Evolutionary conservation across 2,329 filamentous ascomycete species (phyloP).

Genomic region (Diaporthe ampelina): DNA sequence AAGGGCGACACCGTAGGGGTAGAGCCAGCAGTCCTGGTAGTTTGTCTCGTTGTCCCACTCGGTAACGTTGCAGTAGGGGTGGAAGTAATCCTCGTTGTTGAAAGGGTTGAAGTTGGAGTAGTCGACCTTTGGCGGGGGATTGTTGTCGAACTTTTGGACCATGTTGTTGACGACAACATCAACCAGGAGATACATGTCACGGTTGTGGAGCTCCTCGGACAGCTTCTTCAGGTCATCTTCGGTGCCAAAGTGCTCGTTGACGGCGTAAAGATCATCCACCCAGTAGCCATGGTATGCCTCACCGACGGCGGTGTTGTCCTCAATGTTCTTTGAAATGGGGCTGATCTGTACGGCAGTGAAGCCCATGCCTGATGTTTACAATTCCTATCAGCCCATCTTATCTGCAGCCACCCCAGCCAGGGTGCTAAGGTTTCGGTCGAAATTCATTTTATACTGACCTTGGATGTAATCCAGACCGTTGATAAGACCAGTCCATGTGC

Average conservation of each 20-base stretch:
- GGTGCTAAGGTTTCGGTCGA: background rate
- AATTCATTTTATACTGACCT: slow-evolving; percentile 46
- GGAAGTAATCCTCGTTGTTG: slow-evolving; percentile 70
- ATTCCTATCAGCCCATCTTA: slow-evolving; percentile 15
- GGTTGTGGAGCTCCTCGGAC: slow-evolving; percentile 56
- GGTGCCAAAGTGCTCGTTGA: slow-evolving; percentile 73
- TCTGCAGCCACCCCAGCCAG: slow-evolving; percentile 7
- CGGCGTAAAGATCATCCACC: slow-evolving; percentile 61
- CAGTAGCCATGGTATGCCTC: slow-evolving; percentile 68
- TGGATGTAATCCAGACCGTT: slow-evolving; percentile 74
- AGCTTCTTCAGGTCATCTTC: slow-evolving; percentile 70
- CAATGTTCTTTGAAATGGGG: slow-evolving; percentile 63
- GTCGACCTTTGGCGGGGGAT: slow-evolving; percentile 58
- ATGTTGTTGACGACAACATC: slow-evolving; percentile 69
- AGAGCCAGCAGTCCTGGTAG: slow-evolving; percentile 64
- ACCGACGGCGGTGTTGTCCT: slow-evolving; percentile 49
- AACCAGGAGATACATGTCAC: slow-evolving; percentile 61
- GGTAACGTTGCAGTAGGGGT: slow-evolving; percentile 68
- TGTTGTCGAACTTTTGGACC: slow-evolving; percentile 56
- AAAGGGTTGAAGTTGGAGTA: slow-evolving; percentile 58
- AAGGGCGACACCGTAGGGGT: slow-evolving; percentile 67
- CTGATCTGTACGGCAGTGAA: slow-evolving; percentile 73
- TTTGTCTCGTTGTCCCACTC: slow-evolving; percentile 66
- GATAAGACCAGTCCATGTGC: slow-evolving; percentile 70
- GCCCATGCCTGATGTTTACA: slow-evolving; percentile 58